Conservation (phyloP, 1,139 yeast species). For the Pichia sp. region DNA sequence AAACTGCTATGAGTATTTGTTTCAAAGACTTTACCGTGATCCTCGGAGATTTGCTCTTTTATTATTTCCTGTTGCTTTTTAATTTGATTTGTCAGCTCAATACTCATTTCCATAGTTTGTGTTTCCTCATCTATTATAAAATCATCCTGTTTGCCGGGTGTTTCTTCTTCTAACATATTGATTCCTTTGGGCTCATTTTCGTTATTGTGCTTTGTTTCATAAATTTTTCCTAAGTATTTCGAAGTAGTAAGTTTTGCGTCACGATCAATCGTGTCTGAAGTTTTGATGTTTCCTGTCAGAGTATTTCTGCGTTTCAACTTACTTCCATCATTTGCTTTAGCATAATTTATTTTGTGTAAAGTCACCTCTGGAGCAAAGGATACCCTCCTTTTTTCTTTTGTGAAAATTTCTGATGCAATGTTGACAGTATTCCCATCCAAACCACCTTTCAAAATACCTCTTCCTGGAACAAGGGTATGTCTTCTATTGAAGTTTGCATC, state of each 20-base stretch:
- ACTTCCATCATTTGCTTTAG: slow-evolving; percentile 5
- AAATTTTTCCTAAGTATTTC: slow-evolving; percentile 8
- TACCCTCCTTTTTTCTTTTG: slow-evolving; percentile 41
- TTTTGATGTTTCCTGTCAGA: background rate
- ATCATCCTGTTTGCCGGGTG: background rate
- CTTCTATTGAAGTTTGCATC: slow-evolving; percentile 25
- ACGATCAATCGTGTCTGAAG: background rate
- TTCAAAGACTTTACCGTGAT: slow-evolving; percentile 2
- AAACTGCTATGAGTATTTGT: slow-evolving; percentile 6
- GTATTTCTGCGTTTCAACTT: slow-evolving; percentile 9
- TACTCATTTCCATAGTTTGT: slow-evolving; percentile 25
- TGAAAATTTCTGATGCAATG: slow-evolving; percentile 20
- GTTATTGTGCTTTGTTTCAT: too few species aligned
- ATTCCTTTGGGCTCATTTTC: too few species aligned
- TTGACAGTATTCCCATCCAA: slow-evolving; percentile 28
- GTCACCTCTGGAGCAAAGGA: slow-evolving; percentile 77
- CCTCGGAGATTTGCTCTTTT: slow-evolving; percentile 4
- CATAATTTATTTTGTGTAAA: slow-evolving; percentile 44
- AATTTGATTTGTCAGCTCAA: slow-evolving; percentile 19
- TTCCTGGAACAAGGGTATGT: slow-evolving; percentile 30
- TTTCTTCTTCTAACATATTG: background rate
- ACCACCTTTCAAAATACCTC: slow-evolving; percentile 31
- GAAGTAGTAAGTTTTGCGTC: slow-evolving; percentile 5
- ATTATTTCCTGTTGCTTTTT: slow-evolving; percentile 13
- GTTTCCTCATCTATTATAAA: slow-evolving; percentile 20